A percentile compares a stretch with the other conserved stretches of the same genome.
phyloP scores from a whole-genome alignment of 139 green algal species.

The Tetradesmus lagerheimii region DNA sequence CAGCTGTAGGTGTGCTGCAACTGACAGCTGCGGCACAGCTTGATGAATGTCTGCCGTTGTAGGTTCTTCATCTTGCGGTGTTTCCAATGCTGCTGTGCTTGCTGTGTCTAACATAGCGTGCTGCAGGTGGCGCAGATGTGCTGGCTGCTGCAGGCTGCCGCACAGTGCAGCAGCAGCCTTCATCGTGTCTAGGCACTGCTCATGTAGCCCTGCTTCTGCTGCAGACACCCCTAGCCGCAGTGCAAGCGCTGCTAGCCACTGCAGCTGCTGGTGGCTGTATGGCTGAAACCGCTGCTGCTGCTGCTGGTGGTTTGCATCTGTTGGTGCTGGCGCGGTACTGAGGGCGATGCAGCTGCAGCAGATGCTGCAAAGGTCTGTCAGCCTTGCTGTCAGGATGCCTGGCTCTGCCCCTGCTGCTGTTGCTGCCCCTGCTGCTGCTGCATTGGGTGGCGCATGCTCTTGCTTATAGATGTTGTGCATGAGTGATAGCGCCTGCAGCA shows the following conservation, averaged over 20 bases:
- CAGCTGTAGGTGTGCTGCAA: background rate
- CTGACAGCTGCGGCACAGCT: background rate
- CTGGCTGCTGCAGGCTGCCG: background rate
- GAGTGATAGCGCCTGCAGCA: background rate
- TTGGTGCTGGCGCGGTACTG: background rate
- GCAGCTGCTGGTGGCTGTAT: background rate
- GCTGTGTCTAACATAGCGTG: background rate
- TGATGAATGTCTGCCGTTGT: background rate
- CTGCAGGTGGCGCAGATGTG: background rate
- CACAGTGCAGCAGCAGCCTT: background rate
- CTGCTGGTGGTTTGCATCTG: background rate
- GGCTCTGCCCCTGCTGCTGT: background rate
- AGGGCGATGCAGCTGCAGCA: background rate
- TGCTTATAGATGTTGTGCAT: background rate
- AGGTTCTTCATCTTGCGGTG: background rate
- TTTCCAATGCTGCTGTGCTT: background rate
- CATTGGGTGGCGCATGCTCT: background rate
- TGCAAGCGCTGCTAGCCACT: background rate
- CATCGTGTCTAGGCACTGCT: background rate
- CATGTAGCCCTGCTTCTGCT: background rate
- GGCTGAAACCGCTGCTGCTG: background rate
- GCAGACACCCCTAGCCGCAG: background rate
- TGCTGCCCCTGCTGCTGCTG: background rate
- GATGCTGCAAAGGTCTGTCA: background rate
- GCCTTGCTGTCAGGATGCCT: background rate